A percentile compares a stretch with the other conserved stretches of the same genome.
These are phyloP conservation scores for Excoecaria cochinchinensis DNA, from an alignment of 345 rosid species.

Conservation along the genomic window DNA sequence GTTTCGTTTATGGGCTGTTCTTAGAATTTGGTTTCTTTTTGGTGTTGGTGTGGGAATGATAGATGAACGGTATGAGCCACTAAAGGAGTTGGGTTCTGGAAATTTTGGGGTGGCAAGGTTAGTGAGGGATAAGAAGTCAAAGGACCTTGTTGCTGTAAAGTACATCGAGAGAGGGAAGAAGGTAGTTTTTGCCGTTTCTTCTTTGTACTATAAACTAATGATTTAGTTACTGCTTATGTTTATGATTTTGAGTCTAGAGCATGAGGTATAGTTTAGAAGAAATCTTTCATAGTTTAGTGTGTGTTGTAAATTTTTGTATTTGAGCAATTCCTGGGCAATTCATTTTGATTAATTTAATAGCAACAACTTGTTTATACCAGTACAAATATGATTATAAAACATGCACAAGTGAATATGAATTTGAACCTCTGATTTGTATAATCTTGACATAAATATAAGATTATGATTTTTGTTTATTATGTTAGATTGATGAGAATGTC, in stretches of 20 bases:
- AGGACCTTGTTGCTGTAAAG: slow-evolving; percentile 88
- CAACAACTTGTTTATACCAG: too few species aligned
- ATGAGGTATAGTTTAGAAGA: background rate
- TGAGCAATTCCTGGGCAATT: too few species aligned
- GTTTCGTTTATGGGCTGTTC: background rate
- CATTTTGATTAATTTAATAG: too few species aligned
- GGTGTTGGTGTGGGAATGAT: background rate
- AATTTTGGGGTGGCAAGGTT: slow-evolving; percentile 90
- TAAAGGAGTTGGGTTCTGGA: slow-evolving; percentile 83
- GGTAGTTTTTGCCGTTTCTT: slow-evolving; percentile 36
- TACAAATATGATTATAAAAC: too few species aligned
- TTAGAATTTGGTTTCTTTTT: too few species aligned
- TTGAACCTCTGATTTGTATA: background rate
- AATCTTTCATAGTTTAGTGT: too few species aligned
- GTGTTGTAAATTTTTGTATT: too few species aligned
- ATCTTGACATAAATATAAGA: background rate
- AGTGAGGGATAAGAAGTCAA: slow-evolving; percentile 74
- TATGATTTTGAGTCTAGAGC: too few species aligned
- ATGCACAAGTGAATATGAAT: too few species aligned
- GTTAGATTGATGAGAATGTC: slow-evolving; percentile 94
- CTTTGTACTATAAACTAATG: background rate
- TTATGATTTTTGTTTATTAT: background rate
- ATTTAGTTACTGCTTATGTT: background rate
- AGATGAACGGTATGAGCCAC: slow-evolving; percentile 60
- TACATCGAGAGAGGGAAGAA: slow-evolving; percentile 92